Percentiles rank a stretch among this genome's conserved stretches.
phyloP scores from a whole-genome alignment of 2,329 filamentous ascomycete species.

The Talaromyces piceae region DNA sequence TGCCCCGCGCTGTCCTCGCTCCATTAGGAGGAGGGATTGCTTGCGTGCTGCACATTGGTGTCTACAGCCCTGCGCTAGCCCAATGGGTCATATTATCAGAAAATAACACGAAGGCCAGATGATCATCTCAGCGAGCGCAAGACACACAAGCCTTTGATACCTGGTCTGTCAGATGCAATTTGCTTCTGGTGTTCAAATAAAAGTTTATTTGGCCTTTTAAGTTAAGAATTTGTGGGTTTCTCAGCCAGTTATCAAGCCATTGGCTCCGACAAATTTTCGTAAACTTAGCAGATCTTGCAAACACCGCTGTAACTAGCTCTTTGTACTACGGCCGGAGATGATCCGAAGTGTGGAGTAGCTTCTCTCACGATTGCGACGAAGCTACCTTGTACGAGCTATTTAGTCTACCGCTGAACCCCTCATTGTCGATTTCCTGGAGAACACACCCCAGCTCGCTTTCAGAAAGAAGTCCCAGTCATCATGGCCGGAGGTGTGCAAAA shows the following conservation, averaged over 20 bases:
- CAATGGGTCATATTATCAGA: too few relatives aligned
- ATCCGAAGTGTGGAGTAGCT: background rate
- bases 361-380: too few relatives aligned
- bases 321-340: background rate
- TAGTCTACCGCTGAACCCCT: background rate
- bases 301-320: background rate
- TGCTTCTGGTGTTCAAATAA: too few relatives aligned
- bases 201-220: background rate
- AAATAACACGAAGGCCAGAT: too few relatives aligned
- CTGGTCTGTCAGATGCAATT: too few relatives aligned
- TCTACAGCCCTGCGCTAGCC: too few relatives aligned
- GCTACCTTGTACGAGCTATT: too few relatives aligned
- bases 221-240: background rate
- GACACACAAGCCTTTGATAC: too few relatives aligned
- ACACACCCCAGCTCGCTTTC: background rate
- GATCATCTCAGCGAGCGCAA: too few relatives aligned
- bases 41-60: too few relatives aligned
- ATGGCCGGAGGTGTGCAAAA: conserved; percentile 41
- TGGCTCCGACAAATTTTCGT: background rate
- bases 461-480: background rate
- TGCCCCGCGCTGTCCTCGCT: too few relatives aligned
- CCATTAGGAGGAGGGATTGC: too few relatives aligned
- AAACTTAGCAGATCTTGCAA: background rate
- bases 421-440: background rate
- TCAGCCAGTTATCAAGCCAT: background rate